Conservation (phyloP, 139 green algal genomes). For the Pseudopediastrum boryanum region DNA sequence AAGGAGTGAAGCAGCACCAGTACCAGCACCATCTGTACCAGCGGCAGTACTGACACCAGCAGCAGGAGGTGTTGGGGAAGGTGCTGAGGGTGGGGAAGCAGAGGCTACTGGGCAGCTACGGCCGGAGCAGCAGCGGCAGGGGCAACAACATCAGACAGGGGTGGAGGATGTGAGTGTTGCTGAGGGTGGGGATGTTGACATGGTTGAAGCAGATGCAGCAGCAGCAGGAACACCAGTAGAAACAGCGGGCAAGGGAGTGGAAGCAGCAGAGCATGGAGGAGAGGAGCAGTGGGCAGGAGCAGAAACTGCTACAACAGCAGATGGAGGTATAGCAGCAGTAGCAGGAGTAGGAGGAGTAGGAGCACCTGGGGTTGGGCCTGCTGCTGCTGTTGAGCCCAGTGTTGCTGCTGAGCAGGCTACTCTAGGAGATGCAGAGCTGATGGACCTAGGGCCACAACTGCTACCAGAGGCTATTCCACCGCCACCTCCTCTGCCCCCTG, state of each 20-base stretch:
- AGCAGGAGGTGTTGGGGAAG: not conserved
- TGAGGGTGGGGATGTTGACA: not conserved
- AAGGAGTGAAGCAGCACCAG: not conserved
- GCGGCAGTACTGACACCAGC: not conserved
- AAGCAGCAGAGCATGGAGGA: too few species aligned
- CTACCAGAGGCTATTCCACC: too few species aligned
- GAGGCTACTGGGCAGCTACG: not conserved
- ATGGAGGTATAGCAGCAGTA: not conserved
- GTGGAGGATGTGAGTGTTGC: slow-evolving; percentile 11
- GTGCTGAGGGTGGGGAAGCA: not conserved
- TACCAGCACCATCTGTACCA: not conserved
- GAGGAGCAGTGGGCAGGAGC: too few species aligned
- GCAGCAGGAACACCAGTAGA: not conserved
- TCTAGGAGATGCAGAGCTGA: too few species aligned
- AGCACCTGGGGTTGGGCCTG: too few species aligned
- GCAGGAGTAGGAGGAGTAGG: not conserved
- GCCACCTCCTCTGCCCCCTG: too few species aligned
- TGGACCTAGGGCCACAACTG: too few species aligned
- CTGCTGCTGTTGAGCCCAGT: too few species aligned
- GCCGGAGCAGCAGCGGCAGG: not conserved
- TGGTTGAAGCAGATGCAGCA: not conserved
- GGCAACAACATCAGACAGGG: too few species aligned
- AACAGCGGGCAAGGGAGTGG: too few species aligned
- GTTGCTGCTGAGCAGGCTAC: too few species aligned
- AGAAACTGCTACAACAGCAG: too few species aligned